phyloP scores from a whole-genome alignment of 2,329 filamentous ascomycete species.

The Diaporthe destruens region DNA sequence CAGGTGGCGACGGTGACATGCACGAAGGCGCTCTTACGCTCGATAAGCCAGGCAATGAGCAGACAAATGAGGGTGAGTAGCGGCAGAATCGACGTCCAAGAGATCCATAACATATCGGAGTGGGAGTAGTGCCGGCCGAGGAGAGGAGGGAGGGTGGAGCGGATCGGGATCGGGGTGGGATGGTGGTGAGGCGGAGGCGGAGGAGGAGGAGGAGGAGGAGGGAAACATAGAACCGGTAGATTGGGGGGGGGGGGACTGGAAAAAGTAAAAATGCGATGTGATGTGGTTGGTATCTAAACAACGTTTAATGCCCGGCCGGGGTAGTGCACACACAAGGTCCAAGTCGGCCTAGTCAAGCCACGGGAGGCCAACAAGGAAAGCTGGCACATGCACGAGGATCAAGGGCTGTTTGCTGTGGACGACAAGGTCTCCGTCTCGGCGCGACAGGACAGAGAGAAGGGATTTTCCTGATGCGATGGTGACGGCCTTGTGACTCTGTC shows the following conservation, averaged over 20 bases:
- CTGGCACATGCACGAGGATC: constrained; percentile 20
- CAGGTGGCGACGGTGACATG: constrained; percentile 57
- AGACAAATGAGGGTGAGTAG: constrained; percentile 59
- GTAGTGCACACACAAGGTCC: constrained; percentile 26
- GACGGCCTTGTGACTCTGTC: constrained; percentile 25
- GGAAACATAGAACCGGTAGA: constrained; percentile 29
- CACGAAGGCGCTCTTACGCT: constrained; percentile 58
- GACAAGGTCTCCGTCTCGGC: constrained; percentile 19
- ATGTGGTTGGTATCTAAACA: constrained; percentile 5
- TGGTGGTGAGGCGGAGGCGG: constrained; percentile 40
- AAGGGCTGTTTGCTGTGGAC: not conserved
- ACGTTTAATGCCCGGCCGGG: constrained; percentile 17
- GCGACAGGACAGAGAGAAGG: constrained; percentile 19
- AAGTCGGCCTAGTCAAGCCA: constrained; percentile 20
- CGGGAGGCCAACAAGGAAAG: constrained; percentile 26
- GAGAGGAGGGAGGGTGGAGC: constrained; percentile 40
- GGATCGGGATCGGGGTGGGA: constrained; percentile 41
- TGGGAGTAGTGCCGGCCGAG: constrained; percentile 49
- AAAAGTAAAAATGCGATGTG: constrained; percentile 38
- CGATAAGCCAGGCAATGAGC: constrained; percentile 57
- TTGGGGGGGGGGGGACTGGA: constrained; percentile 2
- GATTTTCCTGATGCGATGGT: constrained; percentile 26
- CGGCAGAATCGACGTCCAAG: constrained; percentile 59
- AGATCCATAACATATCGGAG: constrained; percentile 64
- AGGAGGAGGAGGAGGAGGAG: constrained; percentile 35